Conservation (phyloP, 768 basidiomycete species). For the Auriculariales sp. region DNA sequence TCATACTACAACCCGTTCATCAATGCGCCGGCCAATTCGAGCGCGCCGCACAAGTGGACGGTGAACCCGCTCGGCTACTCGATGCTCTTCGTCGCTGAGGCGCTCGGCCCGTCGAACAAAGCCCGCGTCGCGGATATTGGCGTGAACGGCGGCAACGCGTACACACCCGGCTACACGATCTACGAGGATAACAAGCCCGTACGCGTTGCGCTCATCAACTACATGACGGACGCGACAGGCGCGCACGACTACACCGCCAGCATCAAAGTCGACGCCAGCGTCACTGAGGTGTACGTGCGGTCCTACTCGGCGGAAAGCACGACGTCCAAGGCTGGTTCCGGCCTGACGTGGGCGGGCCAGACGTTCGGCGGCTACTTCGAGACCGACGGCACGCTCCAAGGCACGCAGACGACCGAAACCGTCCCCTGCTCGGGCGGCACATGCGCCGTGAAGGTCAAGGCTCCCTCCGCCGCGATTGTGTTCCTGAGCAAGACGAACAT, state of each 20-base stretch:
- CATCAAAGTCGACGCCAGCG: slow-evolving; percentile 32
- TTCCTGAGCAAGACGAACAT: slow-evolving; percentile 38
- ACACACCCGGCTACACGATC: slow-evolving; percentile 54
- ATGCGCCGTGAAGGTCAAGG: slow-evolving; percentile 48
- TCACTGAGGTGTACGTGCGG: slow-evolving; percentile 13
- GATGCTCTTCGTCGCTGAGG: slow-evolving; percentile 53
- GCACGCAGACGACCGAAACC: slow-evolving; percentile 37
- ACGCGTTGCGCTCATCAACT: slow-evolving; percentile 61
- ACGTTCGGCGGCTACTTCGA: slow-evolving; percentile 47
- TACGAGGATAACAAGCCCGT: slow-evolving; percentile 54
- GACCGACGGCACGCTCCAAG: slow-evolving; percentile 54
- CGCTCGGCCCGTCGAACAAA: slow-evolving; percentile 46
- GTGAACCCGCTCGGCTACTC: slow-evolving; percentile 65
- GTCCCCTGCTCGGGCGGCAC: slow-evolving; percentile 40
- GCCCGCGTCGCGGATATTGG: slow-evolving; percentile 55
- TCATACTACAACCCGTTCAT: slow-evolving; percentile 44
- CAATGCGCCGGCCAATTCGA: slow-evolving; percentile 37
- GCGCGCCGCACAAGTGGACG: slow-evolving; percentile 53
- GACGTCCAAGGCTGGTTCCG: slow-evolving; percentile 27
- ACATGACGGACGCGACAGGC: slow-evolving; percentile 43
- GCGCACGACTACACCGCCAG: slow-evolving; percentile 36
- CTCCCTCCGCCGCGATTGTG: slow-evolving; percentile 63
- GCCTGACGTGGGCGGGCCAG: slow-evolving; percentile 70
- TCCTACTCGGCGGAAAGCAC: slow-evolving; percentile 10
- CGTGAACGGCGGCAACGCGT: slow-evolving; percentile 33